phyloP scores from a whole-genome alignment of 257 asterid species.

The Fraxinus pennsylvanica region DNA sequence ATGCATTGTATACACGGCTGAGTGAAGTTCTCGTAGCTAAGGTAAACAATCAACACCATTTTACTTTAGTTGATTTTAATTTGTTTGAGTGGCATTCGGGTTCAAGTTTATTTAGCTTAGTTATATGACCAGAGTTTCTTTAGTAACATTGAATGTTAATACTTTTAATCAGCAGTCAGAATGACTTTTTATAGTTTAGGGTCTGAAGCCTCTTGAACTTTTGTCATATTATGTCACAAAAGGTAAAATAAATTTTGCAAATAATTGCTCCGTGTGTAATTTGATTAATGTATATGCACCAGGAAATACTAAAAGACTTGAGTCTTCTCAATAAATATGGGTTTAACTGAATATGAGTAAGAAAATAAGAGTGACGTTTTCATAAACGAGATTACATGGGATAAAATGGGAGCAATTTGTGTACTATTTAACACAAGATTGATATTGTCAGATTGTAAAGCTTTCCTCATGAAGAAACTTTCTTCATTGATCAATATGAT shows the following conservation, averaged over 20 bases:
- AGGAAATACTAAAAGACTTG: not conserved
- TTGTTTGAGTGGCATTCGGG: not conserved
- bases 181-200: not conserved
- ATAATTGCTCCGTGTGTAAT: not conserved
- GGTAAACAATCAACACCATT: conserved; percentile 40
- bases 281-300: not conserved
- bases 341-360: not conserved
- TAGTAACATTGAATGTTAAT: not conserved
- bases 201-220: conserved; percentile 1
- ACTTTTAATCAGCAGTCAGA: not conserved
- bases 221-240: not conserved
- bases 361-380: not conserved
- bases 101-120: not conserved
- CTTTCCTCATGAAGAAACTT: not conserved
- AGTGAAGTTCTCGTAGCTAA: conserved; percentile 80
- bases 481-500: not conserved
- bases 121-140: not conserved
- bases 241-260: not conserved
- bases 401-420: not conserved
- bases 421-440: not conserved
- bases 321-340: not conserved
- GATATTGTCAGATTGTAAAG: not conserved
- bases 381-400: not conserved
- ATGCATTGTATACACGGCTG: conserved; percentile 64
- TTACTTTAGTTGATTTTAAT: not conserved